A percentile compares a stretch with the other conserved stretches of the same genome.
Conservation (phyloP, 2,329 filamentous ascomycete species). For the Penicillium nordicum region DNA sequence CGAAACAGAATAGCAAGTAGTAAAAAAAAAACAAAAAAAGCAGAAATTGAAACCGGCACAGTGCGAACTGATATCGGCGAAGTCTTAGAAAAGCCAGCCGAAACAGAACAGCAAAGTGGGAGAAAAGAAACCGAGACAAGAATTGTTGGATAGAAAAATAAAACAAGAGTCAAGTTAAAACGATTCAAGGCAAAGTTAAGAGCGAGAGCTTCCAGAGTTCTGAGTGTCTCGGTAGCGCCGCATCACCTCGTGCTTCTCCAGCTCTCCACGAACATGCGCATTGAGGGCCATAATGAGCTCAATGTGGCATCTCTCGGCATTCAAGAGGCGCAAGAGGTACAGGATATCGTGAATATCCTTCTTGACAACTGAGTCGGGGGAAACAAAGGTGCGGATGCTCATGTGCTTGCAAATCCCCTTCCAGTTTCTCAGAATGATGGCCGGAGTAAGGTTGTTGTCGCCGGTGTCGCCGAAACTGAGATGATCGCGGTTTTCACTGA, state of each 20-base stretch:
- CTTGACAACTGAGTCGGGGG: not conserved
- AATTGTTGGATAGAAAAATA: not conserved
- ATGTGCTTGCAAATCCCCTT: conserved; percentile 41
- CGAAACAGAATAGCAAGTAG: not conserved
- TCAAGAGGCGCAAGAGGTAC: not conserved
- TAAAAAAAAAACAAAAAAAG: not conserved
- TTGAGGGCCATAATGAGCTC: not conserved
- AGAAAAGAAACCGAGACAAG: not conserved
- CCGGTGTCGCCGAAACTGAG: conserved; percentile 42
- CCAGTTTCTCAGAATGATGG: conserved; percentile 45
- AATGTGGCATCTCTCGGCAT: not conserved
- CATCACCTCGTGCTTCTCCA: not conserved
- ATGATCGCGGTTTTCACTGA: conserved; percentile 45
- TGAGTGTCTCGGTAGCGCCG: not conserved
- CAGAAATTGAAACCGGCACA: not conserved
- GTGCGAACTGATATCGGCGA: not conserved
- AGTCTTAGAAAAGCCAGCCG: not conserved
- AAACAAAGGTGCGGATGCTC: not conserved
- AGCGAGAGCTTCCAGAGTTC: not conserved
- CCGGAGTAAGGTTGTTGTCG: conserved; percentile 8
- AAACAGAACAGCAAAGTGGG: not conserved
- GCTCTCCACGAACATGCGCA: not conserved
- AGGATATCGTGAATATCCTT: not conserved
- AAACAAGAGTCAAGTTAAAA: not conserved
- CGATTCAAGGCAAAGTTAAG: not conserved